These are phyloP conservation scores for Psidium friedrichsthalianum DNA, from an alignment of 345 rosid genomes.

Conservation along the genomic window DNA sequence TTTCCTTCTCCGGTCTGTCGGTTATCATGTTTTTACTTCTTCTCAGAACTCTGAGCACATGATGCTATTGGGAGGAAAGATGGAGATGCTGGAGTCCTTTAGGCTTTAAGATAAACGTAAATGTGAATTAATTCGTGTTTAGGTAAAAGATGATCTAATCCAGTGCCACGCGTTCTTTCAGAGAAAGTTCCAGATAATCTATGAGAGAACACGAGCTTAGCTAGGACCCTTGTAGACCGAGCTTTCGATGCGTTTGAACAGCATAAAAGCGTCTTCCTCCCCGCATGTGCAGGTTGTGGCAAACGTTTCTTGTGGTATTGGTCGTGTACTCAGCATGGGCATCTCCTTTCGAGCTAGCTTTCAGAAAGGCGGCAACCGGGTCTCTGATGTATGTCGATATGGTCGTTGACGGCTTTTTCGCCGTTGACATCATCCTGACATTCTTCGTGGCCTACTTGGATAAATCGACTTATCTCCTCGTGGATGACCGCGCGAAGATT, in stretches of 20 bases:
- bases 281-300: conserved; percentile 52
- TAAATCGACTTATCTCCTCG: conserved; percentile 56
- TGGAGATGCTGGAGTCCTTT: not conserved
- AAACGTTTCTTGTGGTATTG: conserved; percentile 53
- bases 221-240: too few species aligned
- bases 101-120: too few species aligned
- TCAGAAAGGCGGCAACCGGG: conserved; percentile 43
- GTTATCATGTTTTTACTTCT: not conserved
- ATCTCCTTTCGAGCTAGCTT: conserved; percentile 72
- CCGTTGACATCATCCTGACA: conserved; percentile 65
- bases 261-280: not conserved
- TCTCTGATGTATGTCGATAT: conserved; percentile 42
- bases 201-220: too few species aligned
- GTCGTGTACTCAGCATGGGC: conserved; percentile 94
- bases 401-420: conserved; percentile 70
- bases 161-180: too few species aligned
- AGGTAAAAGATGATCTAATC: too few species aligned
- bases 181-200: too few species aligned
- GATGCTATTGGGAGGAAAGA: not conserved
- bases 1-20: not conserved
- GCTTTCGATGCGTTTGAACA: too few species aligned
- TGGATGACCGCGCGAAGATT: conserved; percentile 72
- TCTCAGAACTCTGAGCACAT: not conserved
- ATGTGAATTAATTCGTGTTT: too few species aligned
- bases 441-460: conserved; percentile 91